phyloP scores from a whole-genome alignment of 306 rosid genomes.

The Vachellia collinsii region DNA sequence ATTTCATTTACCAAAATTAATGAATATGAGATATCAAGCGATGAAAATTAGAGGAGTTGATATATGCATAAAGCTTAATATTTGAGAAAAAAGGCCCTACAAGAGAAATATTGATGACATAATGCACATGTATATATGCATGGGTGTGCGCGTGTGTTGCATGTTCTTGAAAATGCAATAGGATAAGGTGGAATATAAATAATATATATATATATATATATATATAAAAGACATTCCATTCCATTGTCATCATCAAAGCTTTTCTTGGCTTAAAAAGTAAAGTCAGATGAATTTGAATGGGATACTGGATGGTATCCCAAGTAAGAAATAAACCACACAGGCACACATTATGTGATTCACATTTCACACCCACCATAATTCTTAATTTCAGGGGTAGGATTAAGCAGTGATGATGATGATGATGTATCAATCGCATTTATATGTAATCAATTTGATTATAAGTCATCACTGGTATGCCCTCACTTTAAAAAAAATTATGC shows the following conservation, averaged over 20 bases:
- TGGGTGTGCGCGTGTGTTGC: slow-evolving; percentile 31
- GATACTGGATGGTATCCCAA: slow-evolving; percentile 34
- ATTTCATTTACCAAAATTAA: not conserved
- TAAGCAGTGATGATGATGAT: not conserved
- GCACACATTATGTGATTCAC: slow-evolving; percentile 31
- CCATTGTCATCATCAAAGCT: slow-evolving; percentile 47
- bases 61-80: not conserved
- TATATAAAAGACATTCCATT: slow-evolving; percentile 41
- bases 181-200: slow-evolving; percentile 29
- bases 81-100: not conserved
- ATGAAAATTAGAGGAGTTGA: not conserved
- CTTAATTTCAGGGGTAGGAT: not conserved
- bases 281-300: slow-evolving; percentile 35
- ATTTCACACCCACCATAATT: not conserved
- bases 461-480: not conserved
- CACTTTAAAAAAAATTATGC: not conserved
- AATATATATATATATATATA: not conserved
- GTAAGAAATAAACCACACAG: slow-evolving; percentile 37
- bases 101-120: not conserved
- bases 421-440: not conserved
- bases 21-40: not conserved
- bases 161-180: slow-evolving; percentile 20
- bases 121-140: slow-evolving; percentile 8
- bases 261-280: slow-evolving; percentile 35
- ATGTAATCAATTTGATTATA: not conserved